Conservation (phyloP, 768 basidiomycete species). For the Glaciozyma antarctica region DNA sequence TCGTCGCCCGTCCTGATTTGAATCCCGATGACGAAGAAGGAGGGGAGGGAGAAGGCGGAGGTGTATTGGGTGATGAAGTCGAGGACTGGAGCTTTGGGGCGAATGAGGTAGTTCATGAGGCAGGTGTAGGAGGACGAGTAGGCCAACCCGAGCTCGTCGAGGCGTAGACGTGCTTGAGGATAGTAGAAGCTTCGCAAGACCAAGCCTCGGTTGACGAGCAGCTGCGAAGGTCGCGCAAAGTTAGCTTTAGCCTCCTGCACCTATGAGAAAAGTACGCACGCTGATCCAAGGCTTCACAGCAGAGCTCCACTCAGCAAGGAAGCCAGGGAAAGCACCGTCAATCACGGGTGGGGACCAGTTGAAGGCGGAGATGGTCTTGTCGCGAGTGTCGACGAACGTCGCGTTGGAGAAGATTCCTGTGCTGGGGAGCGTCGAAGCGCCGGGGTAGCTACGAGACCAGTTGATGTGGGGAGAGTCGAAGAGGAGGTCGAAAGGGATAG, state of each 20-base stretch:
- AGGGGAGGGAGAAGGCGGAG: constrained; percentile 17
- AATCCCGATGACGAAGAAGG: constrained; percentile 17
- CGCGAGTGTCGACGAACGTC: neutral
- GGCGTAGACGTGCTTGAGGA: neutral
- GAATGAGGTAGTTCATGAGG: constrained; percentile 23
- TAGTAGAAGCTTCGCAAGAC: constrained; percentile 17
- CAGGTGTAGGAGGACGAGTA: constrained; percentile 11
- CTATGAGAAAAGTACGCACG: neutral
- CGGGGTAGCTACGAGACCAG: constrained; percentile 8
- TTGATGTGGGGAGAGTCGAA: constrained; percentile 26
- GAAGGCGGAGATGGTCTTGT: neutral
- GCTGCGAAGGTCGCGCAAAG: neutral
- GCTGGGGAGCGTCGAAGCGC: neutral
- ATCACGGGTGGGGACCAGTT: neutral
- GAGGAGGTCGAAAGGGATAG: constrained; percentile 18
- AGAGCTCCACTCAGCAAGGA: neutral
- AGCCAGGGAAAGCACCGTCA: neutral
- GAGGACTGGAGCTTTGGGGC: constrained; percentile 21
- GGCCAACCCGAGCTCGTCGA: constrained; percentile 9
- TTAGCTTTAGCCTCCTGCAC: neutral
- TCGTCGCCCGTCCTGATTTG: constrained; percentile 23
- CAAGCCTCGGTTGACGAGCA: constrained; percentile 26
- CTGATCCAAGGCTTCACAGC: neutral
- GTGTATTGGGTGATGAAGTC: constrained; percentile 22
- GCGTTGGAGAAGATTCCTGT: neutral